phyloP scores from a whole-genome alignment of 495 filamentous ascomycete species.

The Penicillium fimorum region DNA sequence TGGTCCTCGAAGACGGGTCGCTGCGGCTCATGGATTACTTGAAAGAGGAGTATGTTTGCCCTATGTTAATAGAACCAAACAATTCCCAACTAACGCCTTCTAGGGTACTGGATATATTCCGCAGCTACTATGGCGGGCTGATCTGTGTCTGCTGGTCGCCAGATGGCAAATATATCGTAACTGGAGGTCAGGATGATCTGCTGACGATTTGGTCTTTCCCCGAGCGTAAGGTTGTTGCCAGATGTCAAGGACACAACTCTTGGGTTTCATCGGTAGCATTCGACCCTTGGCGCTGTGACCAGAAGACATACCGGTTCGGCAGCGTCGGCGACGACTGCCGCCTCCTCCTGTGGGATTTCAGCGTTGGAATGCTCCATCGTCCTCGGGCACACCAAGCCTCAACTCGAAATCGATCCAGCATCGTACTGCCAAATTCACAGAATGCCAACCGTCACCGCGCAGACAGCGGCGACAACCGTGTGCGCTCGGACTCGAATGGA shows the following conservation, averaged over 20 bases:
- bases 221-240: conserved; percentile 80
- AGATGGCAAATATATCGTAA: conserved; percentile 92
- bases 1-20: conserved; percentile 88
- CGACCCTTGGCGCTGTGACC: conserved; percentile 95
- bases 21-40: conserved; percentile 88
- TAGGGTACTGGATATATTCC: conserved; percentile 80
- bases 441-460: conserved; percentile 71
- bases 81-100: conserved; percentile 15
- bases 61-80: background rate
- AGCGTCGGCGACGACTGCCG: conserved; percentile 93
- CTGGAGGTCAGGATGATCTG: conserved; percentile 93
- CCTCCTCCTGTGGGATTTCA: conserved; percentile 94
- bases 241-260: conserved; percentile 90
- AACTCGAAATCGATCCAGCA: conserved; percentile 39
- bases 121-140: conserved; percentile 88
- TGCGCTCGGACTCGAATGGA: conserved; percentile 65
- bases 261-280: conserved; percentile 95
- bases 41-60: conserved; percentile 71
- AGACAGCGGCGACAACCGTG: conserved; percentile 55
- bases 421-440: conserved; percentile 51
- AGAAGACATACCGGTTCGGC: conserved; percentile 89
- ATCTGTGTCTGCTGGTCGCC: conserved; percentile 96
- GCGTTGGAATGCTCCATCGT: conserved; percentile 89
- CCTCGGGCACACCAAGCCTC: conserved; percentile 63
- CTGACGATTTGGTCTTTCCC: conserved; percentile 90